Base-by-base conservation (phyloP, 306 rosid species). In the Rosa lucieae region DNA sequence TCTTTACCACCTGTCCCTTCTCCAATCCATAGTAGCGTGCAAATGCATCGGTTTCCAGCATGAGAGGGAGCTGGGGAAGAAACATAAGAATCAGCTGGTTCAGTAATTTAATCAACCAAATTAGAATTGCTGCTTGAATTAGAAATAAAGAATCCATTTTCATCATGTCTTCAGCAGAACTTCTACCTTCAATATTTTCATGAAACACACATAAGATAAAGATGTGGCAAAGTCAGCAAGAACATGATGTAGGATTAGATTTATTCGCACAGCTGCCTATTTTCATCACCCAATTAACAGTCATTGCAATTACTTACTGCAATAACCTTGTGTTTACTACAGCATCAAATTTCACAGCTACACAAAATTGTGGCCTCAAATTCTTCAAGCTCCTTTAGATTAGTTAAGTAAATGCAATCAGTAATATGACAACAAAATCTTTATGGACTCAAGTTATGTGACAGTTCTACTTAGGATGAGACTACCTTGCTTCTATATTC, bases 1-100 rank as follows among this genome's bases (percentile, higher is more conserved):
- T 46, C 72, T 78, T 89, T 3, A 89, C 68, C 3, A 85, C 87
- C 79, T 87, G 83, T 13, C 93, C 91, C 66, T 76, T 87, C 82
- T 87, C 87, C 84, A 80, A 63, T 8, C 82, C 88, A 53, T 75
- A 80, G 77, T 85, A 84, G 47, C 82, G 76, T 63, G 88, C 84
- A 21, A 78, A 78, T 53, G 83, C 82, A 74, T 89, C 93, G 46
- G 70, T 80, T 78, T 53, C 79, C 66, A 72, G 85, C 88, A 89
- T 84, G 59, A 4, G 21, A 58, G 91, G 91, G 5, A 87, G 87
- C 89, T 87, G 80, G 42, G 55, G 18, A 20, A 62, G 1, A 29
- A 73, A 59, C 7, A 74, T 70, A 13, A 37, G 10, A 58, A 58
- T 3, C 29, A 72, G 17, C 32, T 37, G 46, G 8, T 48, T 29